phyloP scores from a whole-genome alignment of 441 rosid species.

The Pelargonium myrrhifolium region DNA sequence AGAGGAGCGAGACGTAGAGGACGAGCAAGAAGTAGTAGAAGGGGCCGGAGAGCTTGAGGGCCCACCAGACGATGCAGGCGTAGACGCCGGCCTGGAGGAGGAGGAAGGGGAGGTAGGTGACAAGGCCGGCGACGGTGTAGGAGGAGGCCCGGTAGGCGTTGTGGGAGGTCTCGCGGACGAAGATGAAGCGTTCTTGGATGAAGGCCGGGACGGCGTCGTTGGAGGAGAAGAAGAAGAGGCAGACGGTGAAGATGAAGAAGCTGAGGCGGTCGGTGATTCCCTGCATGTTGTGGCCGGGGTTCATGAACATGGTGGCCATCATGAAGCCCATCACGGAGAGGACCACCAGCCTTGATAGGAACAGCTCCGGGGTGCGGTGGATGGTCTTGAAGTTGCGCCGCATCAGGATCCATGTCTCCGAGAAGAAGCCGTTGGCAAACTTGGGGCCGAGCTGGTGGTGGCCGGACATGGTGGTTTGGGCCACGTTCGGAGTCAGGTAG shows the following conservation, averaged over 20 bases:
- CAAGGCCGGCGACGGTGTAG: conserved; percentile 46
- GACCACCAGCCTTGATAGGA: conserved; percentile 56
- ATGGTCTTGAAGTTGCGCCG: conserved; percentile 59
- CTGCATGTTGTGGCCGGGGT: conserved; percentile 57
- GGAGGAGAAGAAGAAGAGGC: conserved; percentile 56
- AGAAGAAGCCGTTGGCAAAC: conserved; percentile 41
- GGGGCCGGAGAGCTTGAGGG: conserved; percentile 39
- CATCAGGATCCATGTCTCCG: conserved; percentile 53
- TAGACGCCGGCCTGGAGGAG: conserved; percentile 44
- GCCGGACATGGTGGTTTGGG: background rate
- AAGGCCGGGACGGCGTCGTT: conserved; percentile 64
- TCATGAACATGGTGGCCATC: conserved; percentile 61
- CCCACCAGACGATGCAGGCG: conserved; percentile 49
- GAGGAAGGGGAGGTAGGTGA: conserved; percentile 56
- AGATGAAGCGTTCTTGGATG: conserved; percentile 68
- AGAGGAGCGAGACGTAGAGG: conserved; percentile 51
- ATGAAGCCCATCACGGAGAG: conserved; percentile 53
- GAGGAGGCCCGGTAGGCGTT: conserved; percentile 62
- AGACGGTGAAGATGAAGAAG: conserved; percentile 54
- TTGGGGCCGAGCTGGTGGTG: conserved; percentile 30
- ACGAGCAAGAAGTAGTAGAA: conserved; percentile 49
- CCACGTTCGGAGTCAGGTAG: conserved; percentile 36
- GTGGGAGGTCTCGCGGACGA: conserved; percentile 61
- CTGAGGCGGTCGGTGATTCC: conserved; percentile 70
- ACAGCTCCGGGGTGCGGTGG: conserved; percentile 54